Percentiles rank a stretch among this genome's conserved stretches.
Conservation (phyloP, 1,284 basidiomycete species). For the Apiotrichum siamense region DNA sequence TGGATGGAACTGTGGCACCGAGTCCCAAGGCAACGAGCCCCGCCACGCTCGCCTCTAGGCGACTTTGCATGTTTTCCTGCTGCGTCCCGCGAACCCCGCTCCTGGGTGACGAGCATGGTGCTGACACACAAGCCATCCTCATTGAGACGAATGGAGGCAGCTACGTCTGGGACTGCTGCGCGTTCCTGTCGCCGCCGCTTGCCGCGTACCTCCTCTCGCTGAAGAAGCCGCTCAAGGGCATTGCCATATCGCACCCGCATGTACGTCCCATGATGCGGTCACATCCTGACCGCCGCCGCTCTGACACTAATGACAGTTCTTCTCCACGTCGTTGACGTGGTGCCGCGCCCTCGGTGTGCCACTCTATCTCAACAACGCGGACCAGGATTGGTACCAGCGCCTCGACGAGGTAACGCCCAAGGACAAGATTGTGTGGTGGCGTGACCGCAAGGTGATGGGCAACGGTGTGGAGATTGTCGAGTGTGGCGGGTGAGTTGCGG, state of each 20-base stretch:
- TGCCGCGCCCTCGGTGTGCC: constrained; percentile 38
- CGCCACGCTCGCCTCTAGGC: no score
- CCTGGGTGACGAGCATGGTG: no score
- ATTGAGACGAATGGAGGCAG: constrained; percentile 34
- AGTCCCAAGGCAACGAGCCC: no score
- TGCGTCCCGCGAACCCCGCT: neutral
- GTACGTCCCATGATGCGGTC: constrained; percentile 19
- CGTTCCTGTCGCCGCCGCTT: constrained; percentile 32
- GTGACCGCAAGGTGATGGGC: constrained; percentile 21
- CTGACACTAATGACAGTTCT: constrained; percentile 32
- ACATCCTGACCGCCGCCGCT: neutral
- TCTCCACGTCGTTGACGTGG: constrained; percentile 43
- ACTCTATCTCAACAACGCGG: constrained; percentile 35
- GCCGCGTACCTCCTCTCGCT: constrained; percentile 27
- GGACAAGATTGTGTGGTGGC: constrained; percentile 35
- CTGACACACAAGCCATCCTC: no score
- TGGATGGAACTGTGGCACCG: no score
- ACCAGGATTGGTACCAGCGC: constrained; percentile 41
- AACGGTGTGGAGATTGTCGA: constrained; percentile 32
- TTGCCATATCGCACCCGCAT: constrained; percentile 46
- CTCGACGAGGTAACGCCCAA: constrained; percentile 17
- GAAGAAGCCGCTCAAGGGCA: constrained; percentile 33
- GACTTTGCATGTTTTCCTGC: no score
- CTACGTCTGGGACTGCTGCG: constrained; percentile 46
- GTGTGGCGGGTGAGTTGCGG: constrained; percentile 42